These are phyloP conservation scores for Chloris gayana DNA, from an alignment of 176 grass and related monocot species.

Conservation along the genomic window DNA sequence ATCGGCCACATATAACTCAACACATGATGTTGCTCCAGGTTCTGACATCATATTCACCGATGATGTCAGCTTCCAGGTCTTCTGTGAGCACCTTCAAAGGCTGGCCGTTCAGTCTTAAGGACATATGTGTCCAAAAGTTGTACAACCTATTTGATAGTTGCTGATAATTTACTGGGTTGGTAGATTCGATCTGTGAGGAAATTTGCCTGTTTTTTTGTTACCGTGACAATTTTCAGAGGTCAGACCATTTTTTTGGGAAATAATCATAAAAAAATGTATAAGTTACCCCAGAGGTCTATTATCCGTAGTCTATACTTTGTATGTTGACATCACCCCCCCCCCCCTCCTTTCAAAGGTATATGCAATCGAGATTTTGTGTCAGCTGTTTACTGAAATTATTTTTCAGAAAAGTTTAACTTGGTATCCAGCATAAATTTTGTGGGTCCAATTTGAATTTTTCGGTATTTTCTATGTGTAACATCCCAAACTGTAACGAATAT, in stretches of 20 bases:
- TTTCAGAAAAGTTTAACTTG: too few relatives aligned
- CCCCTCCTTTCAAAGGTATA: too few relatives aligned
- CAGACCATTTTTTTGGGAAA: slow-evolving; percentile 32
- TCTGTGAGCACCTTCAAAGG: slow-evolving; percentile 95
- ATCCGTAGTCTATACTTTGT: not conserved
- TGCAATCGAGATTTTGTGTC: too few relatives aligned
- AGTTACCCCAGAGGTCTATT: slow-evolving; percentile 7
- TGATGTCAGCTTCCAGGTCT: slow-evolving; percentile 99
- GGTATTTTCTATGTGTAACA: too few relatives aligned
- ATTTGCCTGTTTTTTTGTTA: slow-evolving; percentile 11
- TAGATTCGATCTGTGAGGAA: slow-evolving; percentile 34
- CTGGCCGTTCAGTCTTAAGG: slow-evolving; percentile 91
- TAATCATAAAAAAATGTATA: slow-evolving; percentile 41
- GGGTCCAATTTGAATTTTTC: too few relatives aligned
- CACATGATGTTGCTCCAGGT: slow-evolving; percentile 82
- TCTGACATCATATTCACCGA: slow-evolving; percentile 95
- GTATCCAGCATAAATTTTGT: too few relatives aligned
- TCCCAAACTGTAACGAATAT: too few relatives aligned
- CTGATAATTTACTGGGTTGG: slow-evolving; percentile 36
- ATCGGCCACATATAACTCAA: slow-evolving; percentile 88
- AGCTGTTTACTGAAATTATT: too few relatives aligned
- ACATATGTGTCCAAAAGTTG: slow-evolving; percentile 30
- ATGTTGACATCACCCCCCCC: too few relatives aligned
- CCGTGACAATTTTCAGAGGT: slow-evolving; percentile 20
- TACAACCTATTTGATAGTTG: slow-evolving; percentile 40